These are phyloP conservation scores for Coprinellus micaceus DNA, from an alignment of 768 basidiomycete genomes.

Conservation along the genomic window DNA sequence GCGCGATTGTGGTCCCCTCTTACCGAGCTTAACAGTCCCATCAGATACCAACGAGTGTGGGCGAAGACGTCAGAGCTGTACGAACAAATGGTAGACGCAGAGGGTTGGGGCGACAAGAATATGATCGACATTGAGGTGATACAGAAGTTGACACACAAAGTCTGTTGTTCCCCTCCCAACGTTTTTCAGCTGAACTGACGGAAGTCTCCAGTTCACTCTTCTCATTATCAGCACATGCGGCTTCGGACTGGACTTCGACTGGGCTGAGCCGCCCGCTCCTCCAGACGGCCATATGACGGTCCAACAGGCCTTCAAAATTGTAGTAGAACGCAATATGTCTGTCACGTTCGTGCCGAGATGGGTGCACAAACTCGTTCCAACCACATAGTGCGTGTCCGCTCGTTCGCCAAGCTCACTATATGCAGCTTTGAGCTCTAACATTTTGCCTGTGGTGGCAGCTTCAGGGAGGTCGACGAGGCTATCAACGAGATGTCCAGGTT, in stretches of 20 bases:
- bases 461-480: constrained; percentile 25
- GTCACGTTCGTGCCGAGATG: constrained; percentile 32
- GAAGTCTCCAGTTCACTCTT: constrained; percentile 33
- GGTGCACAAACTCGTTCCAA: constrained; percentile 33
- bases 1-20: background rate
- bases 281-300: constrained; percentile 36
- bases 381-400: constrained; percentile 26
- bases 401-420: too few species aligned
- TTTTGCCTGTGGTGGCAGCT: constrained; percentile 18
- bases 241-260: constrained; percentile 43
- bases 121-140: constrained; percentile 25
- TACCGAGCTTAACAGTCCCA: too few species aligned
- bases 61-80: constrained; percentile 32
- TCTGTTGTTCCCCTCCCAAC: constrained; percentile 6
- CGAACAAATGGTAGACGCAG: constrained; percentile 34
- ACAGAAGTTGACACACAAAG: constrained; percentile 36
- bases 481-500: constrained; percentile 30
- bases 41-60: constrained; percentile 42
- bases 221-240: constrained; percentile 43
- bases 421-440: too few species aligned
- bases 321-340: constrained; percentile 27
- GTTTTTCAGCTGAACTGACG: background rate
- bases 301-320: constrained; percentile 34
- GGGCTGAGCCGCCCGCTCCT: constrained; percentile 35
- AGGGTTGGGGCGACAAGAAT: constrained; percentile 32